A percentile compares a stretch with the other conserved stretches of the same genome.
These are phyloP conservation scores for Gloeophyllum trabeum DNA, from an alignment of 768 basidiomycete genomes.

Conservation along the genomic window DNA sequence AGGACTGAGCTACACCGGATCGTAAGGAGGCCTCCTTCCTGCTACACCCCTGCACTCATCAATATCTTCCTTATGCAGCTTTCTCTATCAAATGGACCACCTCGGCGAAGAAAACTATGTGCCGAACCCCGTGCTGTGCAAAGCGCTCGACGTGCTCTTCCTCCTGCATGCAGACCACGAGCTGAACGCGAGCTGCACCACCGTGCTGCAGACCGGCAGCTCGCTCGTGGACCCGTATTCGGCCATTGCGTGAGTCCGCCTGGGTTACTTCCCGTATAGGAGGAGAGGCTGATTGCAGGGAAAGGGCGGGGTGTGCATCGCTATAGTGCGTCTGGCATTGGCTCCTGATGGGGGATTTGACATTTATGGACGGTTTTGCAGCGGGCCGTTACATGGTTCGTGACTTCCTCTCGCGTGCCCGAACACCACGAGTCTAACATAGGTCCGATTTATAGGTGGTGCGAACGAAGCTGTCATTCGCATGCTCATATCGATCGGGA, in stretches of 20 bases:
- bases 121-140: slow-evolving; percentile 78
- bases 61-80: slow-evolving; percentile 27
- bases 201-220: slow-evolving; percentile 74
- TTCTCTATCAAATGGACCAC: slow-evolving; percentile 88
- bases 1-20: slow-evolving; percentile 75
- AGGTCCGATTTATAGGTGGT: slow-evolving; percentile 36
- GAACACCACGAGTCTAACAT: background rate
- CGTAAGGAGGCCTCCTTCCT: slow-evolving; percentile 30
- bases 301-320: slow-evolving; percentile 76
- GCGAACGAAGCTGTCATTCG: slow-evolving; percentile 93
- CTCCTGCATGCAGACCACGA: slow-evolving; percentile 88
- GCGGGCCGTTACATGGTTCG: slow-evolving; percentile 63
- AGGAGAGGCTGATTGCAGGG: too few relatives aligned
- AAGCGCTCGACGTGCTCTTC: slow-evolving; percentile 82
- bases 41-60: slow-evolving; percentile 4
- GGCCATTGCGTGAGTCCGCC: slow-evolving; percentile 58
- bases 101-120: slow-evolving; percentile 59
- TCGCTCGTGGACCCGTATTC: slow-evolving; percentile 89
- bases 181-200: slow-evolving; percentile 60
- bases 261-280: too few relatives aligned
- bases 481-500: slow-evolving; percentile 84
- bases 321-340: slow-evolving; percentile 60
- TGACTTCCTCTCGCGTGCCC: too few relatives aligned
- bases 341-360: slow-evolving; percentile 53
- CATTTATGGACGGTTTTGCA: slow-evolving; percentile 13